Percentiles rank a stretch among this genome's conserved stretches.
phyloP scores from a whole-genome alignment of 2,329 filamentous ascomycete genomes.

The Aspergillus fumigatus region DNA sequence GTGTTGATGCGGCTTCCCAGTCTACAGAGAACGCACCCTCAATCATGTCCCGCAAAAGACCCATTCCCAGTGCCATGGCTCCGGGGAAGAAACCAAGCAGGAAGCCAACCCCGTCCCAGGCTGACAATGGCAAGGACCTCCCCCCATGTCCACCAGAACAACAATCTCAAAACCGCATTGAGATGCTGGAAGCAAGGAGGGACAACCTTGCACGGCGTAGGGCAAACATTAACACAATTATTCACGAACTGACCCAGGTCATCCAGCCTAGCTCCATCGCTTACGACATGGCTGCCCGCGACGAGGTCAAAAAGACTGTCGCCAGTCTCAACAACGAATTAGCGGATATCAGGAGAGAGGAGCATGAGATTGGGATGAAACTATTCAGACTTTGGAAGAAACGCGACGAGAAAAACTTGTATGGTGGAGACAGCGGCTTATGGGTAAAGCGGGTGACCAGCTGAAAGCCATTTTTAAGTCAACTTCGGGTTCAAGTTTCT shows the following conservation, averaged over 20 bases:
- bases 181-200: slow-evolving; percentile 62
- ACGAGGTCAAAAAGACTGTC: slow-evolving; percentile 59
- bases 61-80: slow-evolving; percentile 28
- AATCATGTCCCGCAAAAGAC: slow-evolving; percentile 40
- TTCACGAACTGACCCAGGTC: slow-evolving; percentile 72
- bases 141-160: slow-evolving; percentile 59
- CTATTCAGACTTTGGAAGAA: slow-evolving; percentile 72
- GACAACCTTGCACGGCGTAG: slow-evolving; percentile 62
- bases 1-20: slow-evolving; percentile 26
- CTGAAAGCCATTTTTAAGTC: slow-evolving; percentile 31
- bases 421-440: slow-evolving; percentile 54
- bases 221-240: slow-evolving; percentile 66
- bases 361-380: slow-evolving; percentile 73
- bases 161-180: slow-evolving; percentile 59
- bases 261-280: slow-evolving; percentile 66
- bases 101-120: slow-evolving; percentile 41
- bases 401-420: slow-evolving; percentile 56
- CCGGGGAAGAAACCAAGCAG: slow-evolving; percentile 33
- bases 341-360: slow-evolving; percentile 67
- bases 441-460: slow-evolving; percentile 76
- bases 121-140: slow-evolving; percentile 50
- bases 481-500: not conserved
- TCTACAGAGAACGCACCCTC: slow-evolving; percentile 28
- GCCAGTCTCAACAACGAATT: slow-evolving; percentile 62
- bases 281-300: slow-evolving; percentile 58